Conservation (phyloP, 225 moss, liverwort and hornwort species). For the Pseudoscleropodium purum region DNA sequence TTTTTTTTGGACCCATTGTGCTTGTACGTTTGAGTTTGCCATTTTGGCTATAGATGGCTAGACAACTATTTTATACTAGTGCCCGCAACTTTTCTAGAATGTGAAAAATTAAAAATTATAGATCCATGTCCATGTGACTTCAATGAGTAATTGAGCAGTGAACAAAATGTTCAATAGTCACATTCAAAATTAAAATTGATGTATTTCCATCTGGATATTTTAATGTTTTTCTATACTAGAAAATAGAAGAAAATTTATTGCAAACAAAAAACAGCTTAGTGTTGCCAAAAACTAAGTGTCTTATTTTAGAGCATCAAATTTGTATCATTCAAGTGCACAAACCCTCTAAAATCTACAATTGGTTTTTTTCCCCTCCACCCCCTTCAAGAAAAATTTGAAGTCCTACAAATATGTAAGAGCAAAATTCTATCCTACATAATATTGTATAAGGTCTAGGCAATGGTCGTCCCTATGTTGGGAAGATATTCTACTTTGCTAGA, state of each 20-base stretch:
- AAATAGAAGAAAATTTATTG: not conserved
- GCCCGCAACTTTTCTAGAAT: not conserved
- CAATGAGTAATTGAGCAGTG: not conserved
- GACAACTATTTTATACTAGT: not conserved
- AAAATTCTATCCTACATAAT: too few species aligned
- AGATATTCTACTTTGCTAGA: too few species aligned
- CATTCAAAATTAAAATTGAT: too few species aligned
- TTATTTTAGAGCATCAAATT: not conserved
- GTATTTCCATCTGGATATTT: not conserved
- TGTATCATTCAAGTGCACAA: too few species aligned
- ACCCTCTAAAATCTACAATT: too few species aligned
- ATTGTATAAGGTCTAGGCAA: too few species aligned
- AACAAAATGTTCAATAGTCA: not conserved
- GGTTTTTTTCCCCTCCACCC: too few species aligned
- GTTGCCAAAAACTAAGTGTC: too few species aligned
- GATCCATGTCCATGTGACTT: not conserved
- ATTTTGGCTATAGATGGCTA: not conserved
- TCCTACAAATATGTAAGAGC: too few species aligned
- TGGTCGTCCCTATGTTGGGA: too few species aligned
- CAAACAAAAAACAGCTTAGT: not conserved
- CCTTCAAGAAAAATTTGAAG: too few species aligned
- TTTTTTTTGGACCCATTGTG: not conserved
- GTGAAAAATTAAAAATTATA: not conserved
- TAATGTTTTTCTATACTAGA: not conserved
- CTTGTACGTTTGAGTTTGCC: not conserved